phyloP scores from a whole-genome alignment of 2,329 filamentous ascomycete species.

The Aureobasidium subglaciale region DNA sequence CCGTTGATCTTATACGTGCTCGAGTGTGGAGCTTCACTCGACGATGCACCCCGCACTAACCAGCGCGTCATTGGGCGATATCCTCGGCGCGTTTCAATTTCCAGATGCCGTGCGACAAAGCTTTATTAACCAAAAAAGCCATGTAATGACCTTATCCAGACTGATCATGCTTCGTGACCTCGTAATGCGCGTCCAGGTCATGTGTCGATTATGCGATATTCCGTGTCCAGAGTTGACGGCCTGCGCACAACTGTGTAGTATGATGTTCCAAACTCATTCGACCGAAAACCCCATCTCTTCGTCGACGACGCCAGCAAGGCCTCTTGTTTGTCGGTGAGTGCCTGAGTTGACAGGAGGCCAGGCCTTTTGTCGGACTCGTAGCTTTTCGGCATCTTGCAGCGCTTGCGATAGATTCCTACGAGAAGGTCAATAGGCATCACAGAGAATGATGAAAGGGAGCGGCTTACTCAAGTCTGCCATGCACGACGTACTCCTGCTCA shows the following conservation, averaged over 20 bases:
- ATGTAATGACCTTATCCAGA: background rate
- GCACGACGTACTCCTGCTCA: conserved; percentile 67
- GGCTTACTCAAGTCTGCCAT: conserved; percentile 58
- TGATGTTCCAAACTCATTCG: background rate
- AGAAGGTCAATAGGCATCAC: background rate
- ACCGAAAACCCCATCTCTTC: conserved; percentile 44
- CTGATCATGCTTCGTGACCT: background rate
- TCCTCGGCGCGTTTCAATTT: background rate
- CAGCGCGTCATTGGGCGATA: no score
- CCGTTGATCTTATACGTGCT: background rate
- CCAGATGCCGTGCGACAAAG: background rate
- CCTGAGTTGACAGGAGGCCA: conserved; percentile 47
- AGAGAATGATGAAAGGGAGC: no score
- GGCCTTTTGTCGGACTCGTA: conserved; percentile 35
- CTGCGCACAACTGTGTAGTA: background rate
- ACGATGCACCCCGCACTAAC: conserved; percentile 6
- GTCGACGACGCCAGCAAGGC: conserved; percentile 46
- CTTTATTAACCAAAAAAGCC: background rate
- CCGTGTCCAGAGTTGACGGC: background rate
- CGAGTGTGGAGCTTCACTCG: background rate
- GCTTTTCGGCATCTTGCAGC: conserved; percentile 42
- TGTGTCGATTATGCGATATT: background rate
- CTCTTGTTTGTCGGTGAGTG: conserved; percentile 35
- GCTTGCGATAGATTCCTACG: conserved; percentile 41
- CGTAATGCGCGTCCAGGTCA: background rate